Conservation (phyloP, 2,329 filamentous ascomycete species). For the Xylaria sp. region DNA sequence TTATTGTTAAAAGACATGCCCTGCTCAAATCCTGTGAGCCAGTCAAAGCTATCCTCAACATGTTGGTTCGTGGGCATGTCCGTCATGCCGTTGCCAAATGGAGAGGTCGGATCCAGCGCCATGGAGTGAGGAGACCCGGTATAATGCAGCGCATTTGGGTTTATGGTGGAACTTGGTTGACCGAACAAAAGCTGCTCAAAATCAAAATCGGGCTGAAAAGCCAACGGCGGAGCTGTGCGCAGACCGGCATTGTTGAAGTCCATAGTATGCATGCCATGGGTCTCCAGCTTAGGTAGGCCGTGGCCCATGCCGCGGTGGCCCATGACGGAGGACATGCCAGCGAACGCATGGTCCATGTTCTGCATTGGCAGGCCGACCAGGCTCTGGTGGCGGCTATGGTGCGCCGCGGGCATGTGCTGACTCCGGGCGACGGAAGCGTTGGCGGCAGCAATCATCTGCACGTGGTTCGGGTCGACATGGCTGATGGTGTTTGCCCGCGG, state of each 20-base stretch:
- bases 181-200: conserved; percentile 78
- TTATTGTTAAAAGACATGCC: conserved; percentile 74
- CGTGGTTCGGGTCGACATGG: conserved; percentile 81
- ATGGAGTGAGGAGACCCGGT: conserved; percentile 78
- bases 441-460: conserved; percentile 76
- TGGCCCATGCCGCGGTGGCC: conserved; percentile 74
- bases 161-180: conserved; percentile 71
- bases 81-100: conserved; percentile 67
- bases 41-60: conserved; percentile 85
- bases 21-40: conserved; percentile 82
- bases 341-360: conserved; percentile 71
- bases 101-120: conserved; percentile 70
- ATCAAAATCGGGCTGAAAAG: conserved; percentile 73
- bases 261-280: conserved; percentile 72
- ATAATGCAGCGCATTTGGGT: conserved; percentile 83
- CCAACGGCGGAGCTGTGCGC: conserved; percentile 78
- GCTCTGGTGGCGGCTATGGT: conserved; percentile 80
- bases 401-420: conserved; percentile 61
- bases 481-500: conserved; percentile 96
- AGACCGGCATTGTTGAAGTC: conserved; percentile 74
- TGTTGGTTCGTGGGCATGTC: conserved; percentile 68
- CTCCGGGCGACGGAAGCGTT: conserved; percentile 63
- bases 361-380: conserved; percentile 74
- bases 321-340: conserved; percentile 76
- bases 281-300: conserved; percentile 85